These are phyloP conservation scores for Xylaria venustula DNA, from an alignment of 495 filamentous ascomycete genomes.

Conservation along the genomic window DNA sequence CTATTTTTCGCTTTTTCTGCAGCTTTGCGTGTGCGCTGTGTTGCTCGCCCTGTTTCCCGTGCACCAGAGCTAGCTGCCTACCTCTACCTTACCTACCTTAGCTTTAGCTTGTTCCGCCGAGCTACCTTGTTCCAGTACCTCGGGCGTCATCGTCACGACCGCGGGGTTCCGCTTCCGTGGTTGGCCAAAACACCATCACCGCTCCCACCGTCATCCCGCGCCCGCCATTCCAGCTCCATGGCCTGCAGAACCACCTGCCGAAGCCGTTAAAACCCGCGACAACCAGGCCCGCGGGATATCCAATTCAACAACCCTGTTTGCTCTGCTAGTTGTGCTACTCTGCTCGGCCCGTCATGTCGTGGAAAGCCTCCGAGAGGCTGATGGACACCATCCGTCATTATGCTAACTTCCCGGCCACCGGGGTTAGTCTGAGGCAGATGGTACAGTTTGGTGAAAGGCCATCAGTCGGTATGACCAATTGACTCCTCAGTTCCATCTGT, in stretches of 20 bases:
- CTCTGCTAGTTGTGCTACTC: constrained; percentile 4
- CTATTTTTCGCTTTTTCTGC: not conserved
- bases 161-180: constrained; percentile 11
- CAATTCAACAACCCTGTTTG: constrained; percentile 5
- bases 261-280: not conserved
- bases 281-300: not conserved
- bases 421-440: constrained; percentile 96
- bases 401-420: constrained; percentile 93
- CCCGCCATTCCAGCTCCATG: constrained; percentile 8
- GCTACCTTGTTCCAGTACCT: constrained; percentile 1
- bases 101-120: not conserved
- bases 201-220: not conserved
- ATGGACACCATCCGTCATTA: constrained; percentile 99
- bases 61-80: not conserved
- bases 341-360: constrained; percentile 62
- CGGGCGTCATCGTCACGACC: constrained; percentile 5
- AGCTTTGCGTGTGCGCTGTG: not conserved
- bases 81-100: not conserved
- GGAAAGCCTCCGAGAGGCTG: constrained; percentile 85
- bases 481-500: constrained; percentile 1
- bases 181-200: not conserved
- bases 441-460: constrained; percentile 95
- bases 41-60: not conserved
- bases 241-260: constrained; percentile 12
- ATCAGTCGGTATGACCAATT: constrained; percentile 65